These are phyloP conservation scores for Oryza australiensis DNA, from an alignment of 176 grass and related monocot genomes.

Conservation along the genomic window DNA sequence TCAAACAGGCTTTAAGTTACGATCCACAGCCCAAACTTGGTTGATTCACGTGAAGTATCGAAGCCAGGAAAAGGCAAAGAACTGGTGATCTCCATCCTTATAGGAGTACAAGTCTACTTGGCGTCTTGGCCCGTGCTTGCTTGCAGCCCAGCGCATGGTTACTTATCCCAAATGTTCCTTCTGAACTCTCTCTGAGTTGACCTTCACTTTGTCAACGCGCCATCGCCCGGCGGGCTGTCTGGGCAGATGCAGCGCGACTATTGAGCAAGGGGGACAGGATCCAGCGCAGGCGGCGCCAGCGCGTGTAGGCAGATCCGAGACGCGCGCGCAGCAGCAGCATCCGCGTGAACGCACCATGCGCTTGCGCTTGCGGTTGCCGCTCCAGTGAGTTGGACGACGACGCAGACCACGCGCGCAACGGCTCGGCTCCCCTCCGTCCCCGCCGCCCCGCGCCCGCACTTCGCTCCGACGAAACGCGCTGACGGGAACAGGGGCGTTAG, in stretches of 20 bases:
- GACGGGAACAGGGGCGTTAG: not conserved
- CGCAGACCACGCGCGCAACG: not conserved
- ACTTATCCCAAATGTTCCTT: too few species aligned
- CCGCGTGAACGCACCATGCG: not conserved
- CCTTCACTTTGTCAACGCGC: too few species aligned
- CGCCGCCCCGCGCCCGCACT: not conserved
- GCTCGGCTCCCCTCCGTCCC: not conserved
- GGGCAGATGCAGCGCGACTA: too few species aligned
- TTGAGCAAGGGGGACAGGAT: not conserved
- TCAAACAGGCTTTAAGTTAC: too few species aligned
- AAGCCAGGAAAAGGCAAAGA: not conserved
- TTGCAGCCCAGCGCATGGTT: not conserved
- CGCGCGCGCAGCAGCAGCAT: not conserved
- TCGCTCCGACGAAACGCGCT: conserved; percentile 29
- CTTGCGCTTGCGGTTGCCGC: not conserved
- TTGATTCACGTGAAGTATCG: not conserved
- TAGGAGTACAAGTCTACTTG: not conserved
- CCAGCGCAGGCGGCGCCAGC: not conserved
- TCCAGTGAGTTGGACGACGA: not conserved
- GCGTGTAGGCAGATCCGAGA: not conserved
- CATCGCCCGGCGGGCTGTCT: too few species aligned
- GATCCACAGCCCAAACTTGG: too few species aligned
- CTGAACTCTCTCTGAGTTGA: too few species aligned
- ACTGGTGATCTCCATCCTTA: not conserved
- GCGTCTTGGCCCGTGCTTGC: not conserved